Conservation (phyloP, 2,329 filamentous ascomycete genomes). For the Cordyceps cicadae region DNA sequence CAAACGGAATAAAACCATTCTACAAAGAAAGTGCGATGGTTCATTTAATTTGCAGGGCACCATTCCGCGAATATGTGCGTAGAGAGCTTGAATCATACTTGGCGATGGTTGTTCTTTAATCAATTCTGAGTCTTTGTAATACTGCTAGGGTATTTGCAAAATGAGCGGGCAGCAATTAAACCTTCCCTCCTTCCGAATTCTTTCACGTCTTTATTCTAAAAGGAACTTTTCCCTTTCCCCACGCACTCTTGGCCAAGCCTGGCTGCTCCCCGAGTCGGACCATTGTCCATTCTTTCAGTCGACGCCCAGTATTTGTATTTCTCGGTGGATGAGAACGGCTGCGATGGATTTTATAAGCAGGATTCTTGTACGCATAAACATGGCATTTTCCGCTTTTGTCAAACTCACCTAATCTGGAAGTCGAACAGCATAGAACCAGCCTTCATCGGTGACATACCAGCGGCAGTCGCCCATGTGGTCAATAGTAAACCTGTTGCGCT, state of each 20-base stretch:
- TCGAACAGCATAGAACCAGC: slow-evolving; percentile 54
- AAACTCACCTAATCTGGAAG: slow-evolving; percentile 29
- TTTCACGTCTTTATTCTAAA: not conserved
- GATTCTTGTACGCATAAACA: not conserved
- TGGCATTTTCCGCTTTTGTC: too few relatives aligned
- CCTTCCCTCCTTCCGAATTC: not conserved
- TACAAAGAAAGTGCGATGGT: not conserved
- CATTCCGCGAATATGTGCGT: not conserved
- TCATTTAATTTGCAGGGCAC: not conserved
- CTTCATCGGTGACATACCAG: slow-evolving; percentile 51
- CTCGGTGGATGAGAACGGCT: not conserved
- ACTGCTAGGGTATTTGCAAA: slow-evolving; percentile 1
- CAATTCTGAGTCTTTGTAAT: not conserved
- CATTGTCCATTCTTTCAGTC: not conserved
- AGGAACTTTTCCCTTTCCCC: not conserved
- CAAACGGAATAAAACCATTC: not conserved
- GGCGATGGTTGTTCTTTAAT: not conserved
- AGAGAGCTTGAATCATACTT: not conserved
- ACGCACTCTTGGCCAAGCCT: not conserved
- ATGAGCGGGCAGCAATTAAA: not conserved
- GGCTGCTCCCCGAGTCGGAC: not conserved
- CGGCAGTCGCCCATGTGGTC: slow-evolving; percentile 48
- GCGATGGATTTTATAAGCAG: not conserved
- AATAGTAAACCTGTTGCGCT: slow-evolving; percentile 52
- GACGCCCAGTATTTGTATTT: not conserved